Conservation (phyloP, 169 alveolate genomes). For the Amoebophrya sp. region DNA sequence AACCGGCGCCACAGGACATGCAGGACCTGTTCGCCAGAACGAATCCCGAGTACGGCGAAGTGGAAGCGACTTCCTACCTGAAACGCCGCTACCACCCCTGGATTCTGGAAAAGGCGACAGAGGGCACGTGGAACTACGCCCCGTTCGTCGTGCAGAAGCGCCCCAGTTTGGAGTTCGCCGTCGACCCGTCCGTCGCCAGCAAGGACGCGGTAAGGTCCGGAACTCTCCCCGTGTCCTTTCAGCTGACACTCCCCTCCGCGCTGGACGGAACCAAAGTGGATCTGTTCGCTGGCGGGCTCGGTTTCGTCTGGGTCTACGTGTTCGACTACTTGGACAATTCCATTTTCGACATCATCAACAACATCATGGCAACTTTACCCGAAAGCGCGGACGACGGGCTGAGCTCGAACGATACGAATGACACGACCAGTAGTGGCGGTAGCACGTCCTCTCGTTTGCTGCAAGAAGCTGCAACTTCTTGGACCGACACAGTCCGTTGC, state of each 20-base stretch:
- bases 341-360: constrained; percentile 26
- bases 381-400: background rate
- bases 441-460: no score
- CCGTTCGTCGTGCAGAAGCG: background rate
- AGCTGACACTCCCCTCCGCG: constrained; percentile 1
- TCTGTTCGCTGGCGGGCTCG: background rate
- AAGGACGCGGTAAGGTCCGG: background rate
- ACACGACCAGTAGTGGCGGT: background rate
- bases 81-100: background rate
- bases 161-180: background rate
- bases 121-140: background rate
- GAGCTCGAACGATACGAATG: background rate
- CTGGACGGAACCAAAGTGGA: background rate
- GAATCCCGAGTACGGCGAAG: background rate
- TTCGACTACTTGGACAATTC: background rate
- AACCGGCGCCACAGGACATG: no score
- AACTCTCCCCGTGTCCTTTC: background rate
- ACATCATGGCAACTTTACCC: background rate
- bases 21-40: no score
- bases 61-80: background rate
- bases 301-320: background rate
- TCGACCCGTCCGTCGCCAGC: background rate
- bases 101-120: background rate
- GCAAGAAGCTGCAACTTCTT: no score
- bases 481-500: background rate